Evolutionary conservation across 1,284 basidiomycete genomes (phyloP), one percentile per base, ranked within the genome.

Genomic region (Boletellus sp.): DNA sequence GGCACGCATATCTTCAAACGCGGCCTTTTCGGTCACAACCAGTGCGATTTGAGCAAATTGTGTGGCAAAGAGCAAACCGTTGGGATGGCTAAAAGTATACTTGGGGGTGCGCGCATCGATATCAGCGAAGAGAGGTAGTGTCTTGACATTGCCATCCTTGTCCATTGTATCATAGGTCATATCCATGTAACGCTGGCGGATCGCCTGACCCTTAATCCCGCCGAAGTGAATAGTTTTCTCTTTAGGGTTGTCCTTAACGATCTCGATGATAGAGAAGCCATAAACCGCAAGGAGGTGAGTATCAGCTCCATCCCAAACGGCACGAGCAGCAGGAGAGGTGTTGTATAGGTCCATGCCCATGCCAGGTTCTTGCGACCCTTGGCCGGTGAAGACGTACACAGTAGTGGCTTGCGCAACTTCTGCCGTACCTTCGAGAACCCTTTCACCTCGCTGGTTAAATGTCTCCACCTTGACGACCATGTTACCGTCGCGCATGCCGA

Each of bases 321-420:
- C 88, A 57, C 89, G 89, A 53, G 95, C 96, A 30, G 94, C 93
- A 34, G 91, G 86, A 10, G 93, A 97, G 56, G 73, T 82, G 68
- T 84, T 87, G 78, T 98, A 99, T 4, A 99, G 80, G 59, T 98
- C 94, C 94, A 99, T 98, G 33, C 96, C 95, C 95, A 99, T 99
- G 30, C 94, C 93, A 39, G 88, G 86, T 70, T 99, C 95, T 69
- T 99, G 96, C 20, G 94, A 98, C 46, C 95, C 95, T 69, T 99
- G 95, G 41, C 95, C 95, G 44, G 95, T 99, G 78, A 98, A 98
- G 62, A 97, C 93, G 61, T 98, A 98, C 41, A 91, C 91, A 14
- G 94, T 96, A 13, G 84, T 82, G 3, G 92, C 84, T 69, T 98
- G 95, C 13, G 84, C 84, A 53, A 98, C 92, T 68, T 97, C 93